Evolutionary conservation across 306 rosid species (phyloP).

Genomic region (Quercus wislizeni): DNA sequence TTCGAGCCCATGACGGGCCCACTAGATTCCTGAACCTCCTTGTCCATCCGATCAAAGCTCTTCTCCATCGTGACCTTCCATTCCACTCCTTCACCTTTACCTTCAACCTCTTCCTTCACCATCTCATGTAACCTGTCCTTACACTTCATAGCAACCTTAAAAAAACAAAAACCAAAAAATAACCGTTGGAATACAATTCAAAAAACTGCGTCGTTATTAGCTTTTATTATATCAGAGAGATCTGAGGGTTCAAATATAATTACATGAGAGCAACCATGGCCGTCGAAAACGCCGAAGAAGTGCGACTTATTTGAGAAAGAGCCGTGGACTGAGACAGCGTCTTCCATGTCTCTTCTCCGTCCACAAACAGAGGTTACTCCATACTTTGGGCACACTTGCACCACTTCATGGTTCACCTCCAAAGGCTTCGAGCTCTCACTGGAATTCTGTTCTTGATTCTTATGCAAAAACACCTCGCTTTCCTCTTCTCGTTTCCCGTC

Average conservation of each 20-base stretch:
- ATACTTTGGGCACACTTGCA: slow-evolving; percentile 27
- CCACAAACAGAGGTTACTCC: slow-evolving; percentile 89
- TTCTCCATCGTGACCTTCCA: slow-evolving; percentile 47
- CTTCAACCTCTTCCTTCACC: slow-evolving; percentile 37
- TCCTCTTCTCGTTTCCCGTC: background rate
- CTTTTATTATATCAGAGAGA: background rate
- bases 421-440: background rate
- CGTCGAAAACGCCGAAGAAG: slow-evolving; percentile 90
- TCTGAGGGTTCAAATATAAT: background rate
- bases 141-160: slow-evolving; percentile 46
- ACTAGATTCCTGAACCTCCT: slow-evolving; percentile 28
- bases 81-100: background rate
- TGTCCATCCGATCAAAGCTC: slow-evolving; percentile 42
- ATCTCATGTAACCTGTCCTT: slow-evolving; percentile 46
- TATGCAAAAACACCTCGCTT: background rate
- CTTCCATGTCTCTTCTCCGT: slow-evolving; percentile 91
- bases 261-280: slow-evolving; percentile 99
- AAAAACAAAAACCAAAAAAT: background rate
- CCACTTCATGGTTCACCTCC: background rate
- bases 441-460: background rate
- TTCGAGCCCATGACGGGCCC: background rate
- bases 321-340: slow-evolving; percentile 61
- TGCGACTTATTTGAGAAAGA: slow-evolving; percentile 27
- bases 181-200: background rate
- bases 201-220: background rate